Evolutionary conservation across 441 rosid species (phyloP).

Genomic region (Aleurites moluccanus): DNA sequence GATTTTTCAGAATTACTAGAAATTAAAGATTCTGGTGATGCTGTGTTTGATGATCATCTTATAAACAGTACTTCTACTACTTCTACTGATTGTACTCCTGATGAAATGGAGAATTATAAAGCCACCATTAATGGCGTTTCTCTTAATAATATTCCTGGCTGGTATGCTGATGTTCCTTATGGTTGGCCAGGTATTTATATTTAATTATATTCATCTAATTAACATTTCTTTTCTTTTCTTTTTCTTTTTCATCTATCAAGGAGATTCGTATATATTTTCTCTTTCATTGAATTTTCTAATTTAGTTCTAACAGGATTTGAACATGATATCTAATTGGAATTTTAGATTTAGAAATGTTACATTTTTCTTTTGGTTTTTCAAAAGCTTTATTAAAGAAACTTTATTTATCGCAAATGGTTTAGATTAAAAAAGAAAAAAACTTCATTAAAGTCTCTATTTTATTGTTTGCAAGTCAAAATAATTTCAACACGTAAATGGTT

Average conservation of each 20-base stretch:
- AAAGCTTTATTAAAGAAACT: no score
- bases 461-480: no score
- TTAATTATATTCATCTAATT: background rate
- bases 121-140: background rate
- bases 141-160: constrained; percentile 29
- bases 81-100: background rate
- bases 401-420: no score
- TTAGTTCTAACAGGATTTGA: no score
- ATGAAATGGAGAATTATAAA: background rate
- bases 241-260: background rate
- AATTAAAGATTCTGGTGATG: background rate
- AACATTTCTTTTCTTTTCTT: background rate
- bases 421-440: no score
- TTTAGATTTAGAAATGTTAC: no score
- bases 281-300: background rate
- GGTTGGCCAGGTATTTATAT: constrained; percentile 52
- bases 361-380: no score
- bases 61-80: no score
- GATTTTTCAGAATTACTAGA: background rate
- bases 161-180: constrained; percentile 43
- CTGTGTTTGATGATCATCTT: background rate
- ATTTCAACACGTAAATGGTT: no score
- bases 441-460: no score
- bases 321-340: no score
- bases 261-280: background rate